Evolutionary conservation across 257 asterid genomes (phyloP), one percentile per base, ranked within the genome.

Genomic region (Leonotis leonurus): DNA sequence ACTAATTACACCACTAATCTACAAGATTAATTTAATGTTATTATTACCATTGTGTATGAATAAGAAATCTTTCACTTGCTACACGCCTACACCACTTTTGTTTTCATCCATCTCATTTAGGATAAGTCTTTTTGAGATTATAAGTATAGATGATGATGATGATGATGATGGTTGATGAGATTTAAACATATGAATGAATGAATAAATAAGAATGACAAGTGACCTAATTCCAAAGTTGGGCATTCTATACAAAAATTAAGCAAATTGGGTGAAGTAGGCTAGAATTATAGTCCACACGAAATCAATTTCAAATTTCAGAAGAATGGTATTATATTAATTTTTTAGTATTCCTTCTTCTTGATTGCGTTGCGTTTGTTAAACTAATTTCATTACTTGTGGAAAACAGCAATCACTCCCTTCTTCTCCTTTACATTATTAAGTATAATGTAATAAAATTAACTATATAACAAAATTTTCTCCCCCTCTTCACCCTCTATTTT

Each of bases 271-370:
- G 30, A 48, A 52, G 49, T 73, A 29, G 78, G 33, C 67, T 62
- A 56, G 74, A 73, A 62, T 62, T 33, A 30, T 55, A 2, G 37
- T 37, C 57, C 39, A 55, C 74, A 73, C 59, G 74, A 54, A 73
- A 73, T 55, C 50, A n/a, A n/a, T n/a, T n/a, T n/a, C 70, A 11
- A 39, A 40, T 16, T 69, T 16, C 6, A 14, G 24, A 68, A 69
- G 32, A 37, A 1, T 36, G 8, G 29, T 57, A 12, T 3, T n/a
- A n/a, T n/a, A n/a, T n/a, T n/a, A n/a, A n/a, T n/a, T n/a, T n/a
- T 25, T 1, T 16, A 24, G 16, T 14, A 2, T 25, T 1, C 33
- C 33, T 41, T 40, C 63, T 55, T 37, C n/a, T n/a, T n/a, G n/a
- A n/a, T n/a, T n/a, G n/a, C 41, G 44, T 20, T 64, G 14, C 17